Evolutionary conservation across 768 basidiomycete genomes (phyloP), one percentile per base, ranked within the genome.

Genomic region (Collybia mongolica): DNA sequence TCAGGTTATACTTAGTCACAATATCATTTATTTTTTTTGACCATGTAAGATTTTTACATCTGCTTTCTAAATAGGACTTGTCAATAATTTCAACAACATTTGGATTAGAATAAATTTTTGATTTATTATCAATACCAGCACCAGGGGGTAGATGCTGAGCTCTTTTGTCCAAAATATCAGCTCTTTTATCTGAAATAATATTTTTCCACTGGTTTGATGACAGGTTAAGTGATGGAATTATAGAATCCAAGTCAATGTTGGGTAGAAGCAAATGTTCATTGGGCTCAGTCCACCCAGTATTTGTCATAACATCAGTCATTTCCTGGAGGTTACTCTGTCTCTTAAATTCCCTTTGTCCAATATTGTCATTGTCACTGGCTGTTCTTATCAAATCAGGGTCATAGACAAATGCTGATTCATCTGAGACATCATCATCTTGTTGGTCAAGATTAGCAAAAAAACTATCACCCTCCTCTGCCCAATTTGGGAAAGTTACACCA

Each of bases 141-240:
- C 32, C 32, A 11, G 32, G 14, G 14, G 32, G 32, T 14, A 32
- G 14, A 32, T 32, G 7, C 7, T 32, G 14, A 11, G 32, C 7
- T 32, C 32, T 32, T 11, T 32, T 32, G 32, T 32, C 32, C 14
- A 32, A 7, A 22, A 43, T 43, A 28, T 12, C 41, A 43, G 19
- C 23, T 43, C 32, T 32, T 32, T 32, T 32, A 14, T 56, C 46
- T 59, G 65, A 12, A 65, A 39, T 15, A 56, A 50, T 35, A 32
- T 38, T 44, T 19, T 36, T 45, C 52, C n/a, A 52, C 44, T 38
- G 32, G 1, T 59, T 35, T n/a, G 57, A 60, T 17, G 68, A 73
- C 3, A 70, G 69, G 0, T 29, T 17, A 49, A 37, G 20, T 54
- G 6, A 24, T 24, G 26, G 20, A 7, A 8, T 9, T 28, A 19